A percentile compares a stretch with the other conserved stretches of the same genome.
Evolutionary conservation across 2,329 filamentous ascomycete species (phyloP).

Genomic region (Aspergillus floridensis): DNA sequence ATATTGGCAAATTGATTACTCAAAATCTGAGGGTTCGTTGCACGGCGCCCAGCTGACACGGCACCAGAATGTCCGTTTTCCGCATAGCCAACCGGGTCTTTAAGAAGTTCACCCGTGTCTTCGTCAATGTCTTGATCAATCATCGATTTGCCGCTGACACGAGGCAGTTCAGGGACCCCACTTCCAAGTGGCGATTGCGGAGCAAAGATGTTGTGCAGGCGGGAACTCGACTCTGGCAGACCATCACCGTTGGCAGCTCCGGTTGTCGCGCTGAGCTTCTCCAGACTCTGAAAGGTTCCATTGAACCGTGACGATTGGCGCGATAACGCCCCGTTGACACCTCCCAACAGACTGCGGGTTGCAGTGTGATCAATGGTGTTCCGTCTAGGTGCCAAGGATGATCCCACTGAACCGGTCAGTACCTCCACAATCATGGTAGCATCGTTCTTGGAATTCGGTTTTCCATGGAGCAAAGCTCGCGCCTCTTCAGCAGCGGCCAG

Average conservation of each 20-base stretch:
- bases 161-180: conserved; percentile 51
- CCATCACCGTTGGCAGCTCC: conserved; percentile 51
- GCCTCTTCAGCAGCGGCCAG: conserved; percentile 59
- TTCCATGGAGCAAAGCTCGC: conserved; percentile 58
- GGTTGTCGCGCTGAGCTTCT: conserved; percentile 54
- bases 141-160: conserved; percentile 59
- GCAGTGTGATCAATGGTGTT: conserved; percentile 54
- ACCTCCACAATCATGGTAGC: conserved; percentile 58
- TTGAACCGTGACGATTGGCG: conserved; percentile 61
- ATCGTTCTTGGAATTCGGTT: conserved; percentile 60
- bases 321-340: conserved; percentile 41
- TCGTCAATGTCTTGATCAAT: conserved; percentile 65
- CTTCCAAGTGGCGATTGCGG: conserved; percentile 60
- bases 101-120: conserved; percentile 61
- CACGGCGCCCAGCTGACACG: conserved; percentile 54
- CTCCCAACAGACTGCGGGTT: conserved; percentile 33
- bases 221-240: conserved; percentile 51
- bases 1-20: conserved; percentile 67
- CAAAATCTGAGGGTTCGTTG: conserved; percentile 70
- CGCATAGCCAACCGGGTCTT: conserved; percentile 65
- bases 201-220: conserved; percentile 58
- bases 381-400: conserved; percentile 41
- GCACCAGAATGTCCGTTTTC: conserved; percentile 61
- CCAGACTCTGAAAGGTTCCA: conserved; percentile 59
- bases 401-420: conserved; percentile 42